A percentile compares a stretch with the other conserved stretches of the same genome.
phyloP scores from a whole-genome alignment of 2,329 filamentous ascomycete species.

The Leptodontidium sp. region DNA sequence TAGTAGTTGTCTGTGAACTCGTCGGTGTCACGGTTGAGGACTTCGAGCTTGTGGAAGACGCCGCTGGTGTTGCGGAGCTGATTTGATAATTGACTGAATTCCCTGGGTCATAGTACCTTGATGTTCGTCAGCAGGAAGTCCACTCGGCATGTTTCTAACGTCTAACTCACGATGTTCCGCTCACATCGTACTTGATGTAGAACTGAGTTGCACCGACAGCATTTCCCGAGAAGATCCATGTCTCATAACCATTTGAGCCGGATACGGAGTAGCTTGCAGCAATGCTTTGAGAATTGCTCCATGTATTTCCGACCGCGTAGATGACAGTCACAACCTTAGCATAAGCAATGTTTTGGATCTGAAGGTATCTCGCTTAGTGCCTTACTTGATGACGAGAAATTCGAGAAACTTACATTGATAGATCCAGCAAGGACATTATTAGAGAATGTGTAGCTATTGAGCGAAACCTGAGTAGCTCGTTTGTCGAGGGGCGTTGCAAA shows the following conservation, averaged over 20 bases:
- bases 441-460: constrained; percentile 4
- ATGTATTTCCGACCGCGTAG: neutral
- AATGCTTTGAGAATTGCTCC: constrained; percentile 1
- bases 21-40: neutral
- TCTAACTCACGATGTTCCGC: constrained; percentile 8
- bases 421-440: constrained; percentile 9
- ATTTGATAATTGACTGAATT: constrained; percentile 13
- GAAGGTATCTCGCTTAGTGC: neutral
- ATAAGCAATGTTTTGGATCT: constrained; percentile 11
- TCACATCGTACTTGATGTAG: constrained; percentile 13
- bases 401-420: neutral
- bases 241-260: constrained; percentile 1
- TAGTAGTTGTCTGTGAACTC: neutral
- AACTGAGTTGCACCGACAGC: constrained; percentile 7
- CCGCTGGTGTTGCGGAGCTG: neutral
- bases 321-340: constrained; percentile 8
- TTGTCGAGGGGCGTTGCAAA: constrained; percentile 4
- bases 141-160: neutral
- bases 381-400: neutral
- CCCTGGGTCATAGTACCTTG: constrained; percentile 5
- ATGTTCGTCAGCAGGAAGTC: neutral
- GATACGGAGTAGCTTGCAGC: neutral
- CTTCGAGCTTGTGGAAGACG: neutral
- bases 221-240: constrained; percentile 1
- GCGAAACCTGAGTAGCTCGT: constrained; percentile 8